These are phyloP conservation scores for Trichophyton schoenleinii DNA, from an alignment of 2,329 filamentous ascomycete species.

Conservation along the genomic window DNA sequence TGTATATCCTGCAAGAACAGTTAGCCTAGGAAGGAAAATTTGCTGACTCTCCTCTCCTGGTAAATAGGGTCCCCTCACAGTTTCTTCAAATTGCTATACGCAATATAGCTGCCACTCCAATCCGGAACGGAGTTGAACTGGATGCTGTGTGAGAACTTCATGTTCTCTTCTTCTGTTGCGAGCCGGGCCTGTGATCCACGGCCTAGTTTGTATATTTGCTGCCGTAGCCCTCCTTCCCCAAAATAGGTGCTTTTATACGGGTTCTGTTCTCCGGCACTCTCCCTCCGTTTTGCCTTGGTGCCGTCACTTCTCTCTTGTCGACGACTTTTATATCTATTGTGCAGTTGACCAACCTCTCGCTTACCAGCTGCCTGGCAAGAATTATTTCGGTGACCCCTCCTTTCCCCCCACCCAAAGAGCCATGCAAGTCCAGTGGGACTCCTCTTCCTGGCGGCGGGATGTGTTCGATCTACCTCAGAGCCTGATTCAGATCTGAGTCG, in stretches of 20 bases:
- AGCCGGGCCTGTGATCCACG: conserved; percentile 31
- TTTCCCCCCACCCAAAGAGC: conserved; percentile 2
- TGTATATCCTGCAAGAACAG: conserved; percentile 61
- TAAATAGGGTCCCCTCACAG: conserved; percentile 47
- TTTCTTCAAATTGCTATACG: conserved; percentile 98
- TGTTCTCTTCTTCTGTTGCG: conserved; percentile 62
- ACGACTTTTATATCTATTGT: not conserved
- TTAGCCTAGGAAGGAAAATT: not conserved
- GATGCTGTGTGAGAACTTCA: conserved; percentile 99
- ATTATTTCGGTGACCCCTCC: conserved; percentile 1
- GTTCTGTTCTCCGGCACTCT: not conserved
- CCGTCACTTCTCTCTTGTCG: not conserved
- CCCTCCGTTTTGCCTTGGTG: not conserved
- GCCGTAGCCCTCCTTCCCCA: not conserved
- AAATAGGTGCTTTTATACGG: not conserved
- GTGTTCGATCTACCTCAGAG: not conserved
- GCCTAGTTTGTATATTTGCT: not conserved
- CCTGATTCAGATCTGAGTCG: not conserved
- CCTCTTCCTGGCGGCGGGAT: not conserved
- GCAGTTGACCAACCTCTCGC: not conserved
- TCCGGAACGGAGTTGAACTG: conserved; percentile 99
- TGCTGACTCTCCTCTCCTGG: not conserved
- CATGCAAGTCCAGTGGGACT: not conserved
- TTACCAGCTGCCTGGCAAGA: not conserved
- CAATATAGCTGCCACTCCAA: conserved; percentile 96